Conservation (phyloP, 2,329 filamentous ascomycete genomes). For the Fusarium vanettenii region DNA sequence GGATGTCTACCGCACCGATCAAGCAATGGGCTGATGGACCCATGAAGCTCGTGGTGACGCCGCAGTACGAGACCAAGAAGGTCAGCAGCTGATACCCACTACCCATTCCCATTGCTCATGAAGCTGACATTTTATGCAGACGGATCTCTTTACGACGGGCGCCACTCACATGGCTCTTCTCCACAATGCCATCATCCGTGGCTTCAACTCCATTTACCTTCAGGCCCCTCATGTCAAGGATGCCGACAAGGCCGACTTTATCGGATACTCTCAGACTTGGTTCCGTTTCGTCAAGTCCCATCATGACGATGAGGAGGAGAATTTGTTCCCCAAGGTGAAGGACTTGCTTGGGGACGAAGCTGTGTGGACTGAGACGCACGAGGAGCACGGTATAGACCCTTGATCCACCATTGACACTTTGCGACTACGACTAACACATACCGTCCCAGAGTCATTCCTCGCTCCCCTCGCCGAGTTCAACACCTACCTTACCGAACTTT, state of each 20-base stretch:
- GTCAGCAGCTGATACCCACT: slow-evolving; percentile 44
- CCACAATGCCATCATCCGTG: slow-evolving; percentile 72
- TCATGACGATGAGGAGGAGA: slow-evolving; percentile 69
- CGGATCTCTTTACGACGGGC: slow-evolving; percentile 68
- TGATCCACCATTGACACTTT: neutral
- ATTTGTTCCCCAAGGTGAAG: slow-evolving; percentile 66
- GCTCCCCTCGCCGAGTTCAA: slow-evolving; percentile 63
- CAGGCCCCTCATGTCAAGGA: slow-evolving; percentile 65
- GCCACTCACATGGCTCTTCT: slow-evolving; percentile 71
- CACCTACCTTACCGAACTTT: slow-evolving; percentile 60
- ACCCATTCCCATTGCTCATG: neutral
- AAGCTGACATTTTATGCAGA: slow-evolving; percentile 47
- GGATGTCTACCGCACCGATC: slow-evolving; percentile 46
- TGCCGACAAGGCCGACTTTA: slow-evolving; percentile 66
- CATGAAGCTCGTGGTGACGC: slow-evolving; percentile 65
- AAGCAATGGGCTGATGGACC: slow-evolving; percentile 65
- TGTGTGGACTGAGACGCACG: slow-evolving; percentile 63
- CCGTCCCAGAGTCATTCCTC: slow-evolving; percentile 58
- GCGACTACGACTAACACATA: neutral
- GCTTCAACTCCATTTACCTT: slow-evolving; percentile 72
- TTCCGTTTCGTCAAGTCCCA: slow-evolving; percentile 69
- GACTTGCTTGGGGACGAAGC: slow-evolving; percentile 61
- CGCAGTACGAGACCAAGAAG: slow-evolving; percentile 64
- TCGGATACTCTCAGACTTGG: slow-evolving; percentile 69
- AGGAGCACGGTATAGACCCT: slow-evolving; percentile 63